Base-by-base conservation (phyloP, 2,329 filamentous ascomycete species). In the Beauveria asiatica region DNA sequence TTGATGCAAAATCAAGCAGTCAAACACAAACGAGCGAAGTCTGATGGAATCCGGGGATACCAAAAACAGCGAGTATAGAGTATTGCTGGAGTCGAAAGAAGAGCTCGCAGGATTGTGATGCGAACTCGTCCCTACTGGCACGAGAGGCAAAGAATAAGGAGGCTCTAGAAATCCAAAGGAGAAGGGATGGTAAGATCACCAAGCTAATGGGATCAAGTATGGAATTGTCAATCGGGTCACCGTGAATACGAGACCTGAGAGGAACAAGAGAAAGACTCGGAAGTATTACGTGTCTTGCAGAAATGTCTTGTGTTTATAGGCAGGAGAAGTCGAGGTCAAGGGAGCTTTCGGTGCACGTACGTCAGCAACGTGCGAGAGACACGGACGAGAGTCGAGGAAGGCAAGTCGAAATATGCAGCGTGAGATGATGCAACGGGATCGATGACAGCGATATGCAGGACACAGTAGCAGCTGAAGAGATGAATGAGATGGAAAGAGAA, bases 181-280 rank as follows among this genome's bases (percentile, higher is more conserved):
- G 41, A 21, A 52, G 25, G n/a, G 21, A n/a, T 42, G 17, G 21
- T 27, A 25, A 53, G 27, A 61, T 61, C 59, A 46, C 53, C 59
- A 61, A 61, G 59, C 41, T 51, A 61, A 61, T 61, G 59, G 52
- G 59, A 57, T 57, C 59, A 41, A 41, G 21, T 27, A 51, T 49
- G 52, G 19, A 59, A 30, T 19, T 33, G 33, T 46, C 44, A 25
- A 27, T 37, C 19, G 17, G 49, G 27, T 27, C 27, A 41, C 30
- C 17, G 52, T 13, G 33, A n/a, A 44, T 11, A n/a, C 37, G 33
- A 27, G 41, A 5, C 39, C 41, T 42, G 52, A 37, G 17, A 25
- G 25, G 53, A 16, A 52, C 39, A 52, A 50, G 53, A 41, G n/a
- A 1, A 41, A 42, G 54, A 33, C 16, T 39, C 37, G 25, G 53